Base-by-base conservation (phyloP, 805 yeast genomes). In the Ogataea nitratoaversa region DNA sequence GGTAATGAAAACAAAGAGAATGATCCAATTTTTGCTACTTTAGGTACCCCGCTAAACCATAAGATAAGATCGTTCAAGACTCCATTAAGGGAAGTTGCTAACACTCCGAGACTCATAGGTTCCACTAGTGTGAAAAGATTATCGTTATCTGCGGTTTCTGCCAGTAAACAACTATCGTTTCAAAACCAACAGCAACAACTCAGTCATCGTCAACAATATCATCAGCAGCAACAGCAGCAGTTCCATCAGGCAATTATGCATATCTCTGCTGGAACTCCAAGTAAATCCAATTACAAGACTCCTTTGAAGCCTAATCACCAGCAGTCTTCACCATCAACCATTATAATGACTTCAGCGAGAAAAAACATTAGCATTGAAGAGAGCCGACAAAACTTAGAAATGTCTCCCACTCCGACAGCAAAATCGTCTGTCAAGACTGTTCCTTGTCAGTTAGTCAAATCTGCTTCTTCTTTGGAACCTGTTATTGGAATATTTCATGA, bases 241-340 rank as follows among this genome's bases (percentile, higher is more conserved):
- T 20, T 24, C 8, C 42, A 39, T 16, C 41, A 36, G 19, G 19
- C 27, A 5, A 8, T 30, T 8, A 24, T 23, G 4, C 41, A 36
- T n/a, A 25, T 23, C 11, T 34, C 43, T 29, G 19, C 41, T 18
- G 39, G 42, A 34, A 51, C 48, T 8, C 49, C 53, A n/a, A 48
- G 46, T 36, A 43, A 34, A 20, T 34, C 45, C 18, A 43, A 36
- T n/a, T 51, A 40, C 29, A 49, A 49, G 23, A 55, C 59, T 3
- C 57, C 60, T 3, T 38, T 48, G 16, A 52, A 48, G 34, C 30
- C 40, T 2, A 30, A 39, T 19, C 46, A 46, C 17, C 49, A 49
- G 4, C 57, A 54, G 35, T 62, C 67, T 7, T 59, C 66, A n/a
- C 63, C 67, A 6, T 59, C 66, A 0, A 62, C 66, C 1, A 61